Evolutionary conservation across 2,329 filamentous ascomycete species (phyloP).

Genomic region (Tetracladium maxilliforme): DNA sequence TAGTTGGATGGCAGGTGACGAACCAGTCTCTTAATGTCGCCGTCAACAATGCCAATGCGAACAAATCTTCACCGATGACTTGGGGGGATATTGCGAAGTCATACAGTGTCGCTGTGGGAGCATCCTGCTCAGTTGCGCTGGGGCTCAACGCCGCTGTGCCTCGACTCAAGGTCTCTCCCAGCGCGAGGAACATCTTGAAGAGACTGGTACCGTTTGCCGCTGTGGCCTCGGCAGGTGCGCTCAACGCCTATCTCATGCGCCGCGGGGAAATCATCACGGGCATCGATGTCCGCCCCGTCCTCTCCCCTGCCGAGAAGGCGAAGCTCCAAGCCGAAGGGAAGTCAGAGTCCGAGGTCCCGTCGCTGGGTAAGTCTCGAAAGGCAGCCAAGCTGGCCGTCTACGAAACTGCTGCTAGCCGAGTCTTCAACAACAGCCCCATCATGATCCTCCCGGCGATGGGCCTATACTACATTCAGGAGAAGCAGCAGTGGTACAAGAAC

Average conservation of each 20-base stretch:
- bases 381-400: conserved; percentile 81
- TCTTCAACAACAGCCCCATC: conserved; percentile 88
- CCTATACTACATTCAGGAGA: conserved; percentile 72
- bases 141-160: conserved; percentile 85
- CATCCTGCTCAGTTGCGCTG: conserved; percentile 85
- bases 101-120: conserved; percentile 81
- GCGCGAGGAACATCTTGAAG: conserved; percentile 60
- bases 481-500: conserved; percentile 66
- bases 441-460: conserved; percentile 90
- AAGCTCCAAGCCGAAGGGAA: conserved; percentile 39
- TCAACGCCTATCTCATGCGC: conserved; percentile 97
- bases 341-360: conserved; percentile 49
- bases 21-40: conserved; percentile 98
- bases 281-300: conserved; percentile 81
- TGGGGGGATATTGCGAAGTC: conserved; percentile 72
- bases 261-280: conserved; percentile 86
- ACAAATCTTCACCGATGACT: conserved; percentile 86
- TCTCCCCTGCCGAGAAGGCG: conserved; percentile 53
- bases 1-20: conserved; percentile 83
- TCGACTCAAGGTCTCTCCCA: conserved; percentile 64
- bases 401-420: conserved; percentile 82
- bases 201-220: conserved; percentile 94
- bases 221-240: conserved; percentile 75
- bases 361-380: conserved; percentile 73
- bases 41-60: conserved; percentile 94